Evolutionary conservation across 1,139 yeast genomes (phyloP), one percentile per base, ranked within the genome.

Genomic region (Meyerozyma elateridarum): DNA sequence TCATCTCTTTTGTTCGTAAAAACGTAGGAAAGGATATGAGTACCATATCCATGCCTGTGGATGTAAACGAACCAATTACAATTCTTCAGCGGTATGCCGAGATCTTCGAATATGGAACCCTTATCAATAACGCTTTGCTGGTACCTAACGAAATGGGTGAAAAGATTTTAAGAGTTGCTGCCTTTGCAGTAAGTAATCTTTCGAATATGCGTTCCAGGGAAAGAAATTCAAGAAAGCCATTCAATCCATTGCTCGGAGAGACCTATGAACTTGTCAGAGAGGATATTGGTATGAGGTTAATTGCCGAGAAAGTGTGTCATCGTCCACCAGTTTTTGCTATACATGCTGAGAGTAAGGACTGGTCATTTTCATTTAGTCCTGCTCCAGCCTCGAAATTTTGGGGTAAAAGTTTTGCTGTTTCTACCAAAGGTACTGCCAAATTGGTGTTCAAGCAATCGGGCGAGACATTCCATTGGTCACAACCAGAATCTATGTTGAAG

Each of bases 21-120:
- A 88, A 87, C 47, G 94, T 89, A 11, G 96, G 97, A 17, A 89
- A 89, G 51, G 97, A 89, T 55, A 56, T 89, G 41, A 73, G 91
- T 0, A 73, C 91, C 1, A 76, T 88, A 36, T 81, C 96, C 1
- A 88, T 89, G 93, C 98, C 98, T 1, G 95, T 91, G 4, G 81
- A 93, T 2, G 74, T 88, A 40, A 91, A 91, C 59, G 98, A 91
- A 54, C 98, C 98, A 0, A 57, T 89, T 12, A 76, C 94, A 0
- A 76, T 84, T 21, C 62, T 91, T 35, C 96, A 91, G 54, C 74
- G 79, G 42, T 75, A 80, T 45, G 70, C 91, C 0, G 98, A 91
- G 54, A 58, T 78, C 36, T 68, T 85, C 48, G 98, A 89, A 54
- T 87, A 85, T 52, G 60, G 85, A 22, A 65, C 73, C 30, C 52